Conservation (phyloP, 139 green algal species). For the Coelastrella sp. region DNA sequence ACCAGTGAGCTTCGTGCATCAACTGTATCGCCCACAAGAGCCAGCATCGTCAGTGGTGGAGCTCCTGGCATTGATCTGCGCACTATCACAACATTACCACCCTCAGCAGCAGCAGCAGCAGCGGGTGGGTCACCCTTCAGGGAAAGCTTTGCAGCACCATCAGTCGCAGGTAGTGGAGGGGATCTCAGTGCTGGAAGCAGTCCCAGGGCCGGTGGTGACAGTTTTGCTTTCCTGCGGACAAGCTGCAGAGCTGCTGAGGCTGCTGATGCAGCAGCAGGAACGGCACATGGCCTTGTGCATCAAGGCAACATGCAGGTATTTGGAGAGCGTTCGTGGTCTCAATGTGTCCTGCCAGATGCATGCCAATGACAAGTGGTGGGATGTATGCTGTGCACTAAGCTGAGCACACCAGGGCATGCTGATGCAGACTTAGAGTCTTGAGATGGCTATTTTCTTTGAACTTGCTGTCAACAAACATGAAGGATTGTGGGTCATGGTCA, state of each 20-base stretch:
- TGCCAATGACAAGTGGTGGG: too few species aligned
- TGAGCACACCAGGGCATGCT: too few species aligned
- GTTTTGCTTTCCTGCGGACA: background rate
- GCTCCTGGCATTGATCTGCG: background rate
- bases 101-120: background rate
- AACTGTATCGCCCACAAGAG: background rate
- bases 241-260: background rate
- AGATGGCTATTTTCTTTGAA: too few species aligned
- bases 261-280: background rate
- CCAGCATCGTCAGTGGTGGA: background rate
- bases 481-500: too few species aligned
- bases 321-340: background rate
- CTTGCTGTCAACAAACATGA: too few species aligned
- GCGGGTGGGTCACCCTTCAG: background rate
- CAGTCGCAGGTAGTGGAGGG: background rate
- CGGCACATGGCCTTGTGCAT: background rate
- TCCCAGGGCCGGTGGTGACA: background rate
- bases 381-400: too few species aligned
- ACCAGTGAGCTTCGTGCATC: slow-evolving; percentile 28
- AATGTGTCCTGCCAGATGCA: background rate
- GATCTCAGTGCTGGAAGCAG: background rate
- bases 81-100: background rate
- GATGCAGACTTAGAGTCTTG: too few species aligned
- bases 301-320: background rate
- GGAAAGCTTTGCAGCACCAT: slow-evolving; percentile 5